These are phyloP conservation scores for Stachybotrys chlorohalonatus DNA, from an alignment of 2,329 filamentous ascomycete genomes.

Conservation along the genomic window DNA sequence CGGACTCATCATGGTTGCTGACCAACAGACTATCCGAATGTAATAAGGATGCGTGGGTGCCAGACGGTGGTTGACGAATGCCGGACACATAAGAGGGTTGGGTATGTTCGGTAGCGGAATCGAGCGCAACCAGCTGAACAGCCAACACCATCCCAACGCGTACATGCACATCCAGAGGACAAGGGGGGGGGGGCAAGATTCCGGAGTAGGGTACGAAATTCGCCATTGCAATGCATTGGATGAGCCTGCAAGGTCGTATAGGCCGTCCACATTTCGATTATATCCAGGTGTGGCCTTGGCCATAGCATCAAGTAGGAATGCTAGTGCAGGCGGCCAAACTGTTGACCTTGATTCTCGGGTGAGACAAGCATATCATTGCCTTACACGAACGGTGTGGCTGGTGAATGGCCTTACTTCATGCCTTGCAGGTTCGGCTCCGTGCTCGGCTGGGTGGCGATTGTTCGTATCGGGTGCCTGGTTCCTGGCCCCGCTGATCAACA, in stretches of 20 bases:
- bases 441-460: not conserved
- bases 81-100: too few relatives aligned
- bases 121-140: too few relatives aligned
- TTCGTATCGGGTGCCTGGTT: not conserved
- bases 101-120: too few relatives aligned
- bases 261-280: not conserved
- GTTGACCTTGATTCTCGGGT: too few relatives aligned
- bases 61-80: too few relatives aligned
- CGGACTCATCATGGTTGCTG: too few relatives aligned
- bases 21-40: too few relatives aligned
- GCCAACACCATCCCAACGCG: too few relatives aligned
- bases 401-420: not conserved
- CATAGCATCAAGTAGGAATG: not conserved
- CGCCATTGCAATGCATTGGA: not conserved
- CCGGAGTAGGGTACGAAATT: not conserved
- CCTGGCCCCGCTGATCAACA: not conserved
- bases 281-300: not conserved
- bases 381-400: not conserved
- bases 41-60: too few relatives aligned
- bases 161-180: too few relatives aligned
- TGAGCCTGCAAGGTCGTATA: not conserved
- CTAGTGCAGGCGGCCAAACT: not conserved
- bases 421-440: not conserved
- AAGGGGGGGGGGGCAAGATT: too few relatives aligned
- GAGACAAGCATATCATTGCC: not conserved